These are phyloP conservation scores for Penicillium sp. DNA, from an alignment of 2,329 filamentous ascomycete genomes.

Conservation along the genomic window DNA sequence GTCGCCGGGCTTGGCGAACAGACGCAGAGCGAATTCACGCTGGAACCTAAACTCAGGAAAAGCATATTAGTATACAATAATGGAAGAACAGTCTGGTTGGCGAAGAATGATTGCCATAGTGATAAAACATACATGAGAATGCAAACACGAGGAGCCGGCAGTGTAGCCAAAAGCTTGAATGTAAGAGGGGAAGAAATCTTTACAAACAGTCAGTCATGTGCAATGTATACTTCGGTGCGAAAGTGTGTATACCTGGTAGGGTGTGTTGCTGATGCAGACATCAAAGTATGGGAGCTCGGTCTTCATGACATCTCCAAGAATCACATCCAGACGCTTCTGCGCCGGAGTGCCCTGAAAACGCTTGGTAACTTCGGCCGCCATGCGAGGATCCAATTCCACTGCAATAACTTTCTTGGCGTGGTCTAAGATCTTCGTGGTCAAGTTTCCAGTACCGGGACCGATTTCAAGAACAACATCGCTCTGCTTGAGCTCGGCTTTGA, in stretches of 20 bases:
- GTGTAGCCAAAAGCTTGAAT: constrained; percentile 82
- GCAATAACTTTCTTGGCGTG: constrained; percentile 81
- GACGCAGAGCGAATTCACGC: constrained; percentile 85
- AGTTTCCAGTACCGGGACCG: constrained; percentile 83
- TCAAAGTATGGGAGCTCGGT: constrained; percentile 77
- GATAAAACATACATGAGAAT: constrained; percentile 68
- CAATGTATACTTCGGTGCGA: background rate
- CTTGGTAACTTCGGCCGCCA: constrained; percentile 93
- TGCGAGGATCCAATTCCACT: constrained; percentile 91
- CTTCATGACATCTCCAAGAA: constrained; percentile 93
- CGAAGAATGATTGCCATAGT: background rate
- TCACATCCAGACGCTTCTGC: constrained; percentile 79
- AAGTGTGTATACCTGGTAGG: constrained; percentile 56
- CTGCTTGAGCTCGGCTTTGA: constrained; percentile 87
- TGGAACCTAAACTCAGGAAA: constrained; percentile 49
- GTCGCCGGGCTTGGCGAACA: constrained; percentile 86
- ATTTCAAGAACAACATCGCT: constrained; percentile 88
- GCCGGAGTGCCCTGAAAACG: constrained; percentile 87
- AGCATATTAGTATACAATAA: constrained; percentile 5
- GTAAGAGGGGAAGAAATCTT: constrained; percentile 88
- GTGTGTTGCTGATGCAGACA: constrained; percentile 79
- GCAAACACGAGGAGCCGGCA: constrained; percentile 76
- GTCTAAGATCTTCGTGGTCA: constrained; percentile 86
- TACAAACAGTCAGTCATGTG: constrained; percentile 9
- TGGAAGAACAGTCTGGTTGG: background rate